A percentile compares a stretch with the other conserved stretches of the same genome.
Evolutionary conservation across 2,329 filamentous ascomycete genomes (phyloP).

Genomic region (Diaporthe ampelina): DNA sequence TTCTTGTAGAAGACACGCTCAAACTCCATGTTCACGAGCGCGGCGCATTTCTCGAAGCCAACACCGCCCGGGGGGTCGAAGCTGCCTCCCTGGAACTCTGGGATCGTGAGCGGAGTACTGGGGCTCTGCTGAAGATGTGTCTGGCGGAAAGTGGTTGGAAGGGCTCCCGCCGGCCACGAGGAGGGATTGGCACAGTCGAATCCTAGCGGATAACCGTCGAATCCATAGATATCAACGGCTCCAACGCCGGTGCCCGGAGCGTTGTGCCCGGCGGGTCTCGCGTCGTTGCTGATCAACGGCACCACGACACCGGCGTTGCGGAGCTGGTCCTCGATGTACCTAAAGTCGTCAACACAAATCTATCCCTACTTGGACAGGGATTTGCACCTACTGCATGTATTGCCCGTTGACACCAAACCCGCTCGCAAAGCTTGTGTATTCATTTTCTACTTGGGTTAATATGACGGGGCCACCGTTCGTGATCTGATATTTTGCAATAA

Average conservation of each 20-base stretch:
- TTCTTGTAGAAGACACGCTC: constrained; percentile 87
- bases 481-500: constrained; percentile 78
- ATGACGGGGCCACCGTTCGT: constrained; percentile 82
- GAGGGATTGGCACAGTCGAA: constrained; percentile 74
- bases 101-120: constrained; percentile 74
- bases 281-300: constrained; percentile 84
- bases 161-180: constrained; percentile 68
- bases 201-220: constrained; percentile 74
- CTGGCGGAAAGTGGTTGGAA: constrained; percentile 70
- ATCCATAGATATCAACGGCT: constrained; percentile 72
- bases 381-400: no score
- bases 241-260: constrained; percentile 69
- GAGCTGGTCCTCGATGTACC: constrained; percentile 79
- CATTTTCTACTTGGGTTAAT: constrained; percentile 80
- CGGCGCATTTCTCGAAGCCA: constrained; percentile 77
- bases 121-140: constrained; percentile 73
- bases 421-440: constrained; percentile 64
- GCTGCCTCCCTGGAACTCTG: constrained; percentile 65
- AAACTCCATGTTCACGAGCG: constrained; percentile 78
- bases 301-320: constrained; percentile 78
- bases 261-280: constrained; percentile 69
- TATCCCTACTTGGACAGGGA: no score
- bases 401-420: constrained; percentile 43
- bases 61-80: constrained; percentile 82
- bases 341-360: constrained; percentile 41